Percentiles rank a stretch among this genome's conserved stretches.
Evolutionary conservation across 2,329 filamentous ascomycete genomes (phyloP).

Genomic region (Chrysoporthe austroafricana): DNA sequence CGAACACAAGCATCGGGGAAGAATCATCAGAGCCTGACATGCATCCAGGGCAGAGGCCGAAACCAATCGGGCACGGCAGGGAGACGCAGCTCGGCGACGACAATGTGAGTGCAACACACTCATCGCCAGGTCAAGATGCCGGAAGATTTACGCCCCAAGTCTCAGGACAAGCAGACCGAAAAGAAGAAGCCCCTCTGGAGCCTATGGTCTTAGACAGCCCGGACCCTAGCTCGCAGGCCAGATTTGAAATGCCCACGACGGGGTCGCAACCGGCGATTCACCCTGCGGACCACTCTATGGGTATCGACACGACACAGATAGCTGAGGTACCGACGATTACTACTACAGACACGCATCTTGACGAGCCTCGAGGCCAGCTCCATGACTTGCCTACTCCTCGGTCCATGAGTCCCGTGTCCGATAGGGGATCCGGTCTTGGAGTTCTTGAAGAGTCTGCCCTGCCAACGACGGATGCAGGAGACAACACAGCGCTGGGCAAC

Average conservation of each 20-base stretch:
- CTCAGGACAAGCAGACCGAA: slow-evolving; percentile 30
- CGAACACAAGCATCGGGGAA: slow-evolving; percentile 19
- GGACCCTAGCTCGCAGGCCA: slow-evolving; percentile 38
- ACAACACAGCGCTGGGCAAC: slow-evolving; percentile 20
- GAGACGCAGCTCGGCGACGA: slow-evolving; percentile 27
- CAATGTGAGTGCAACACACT: slow-evolving; percentile 31
- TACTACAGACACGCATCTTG: slow-evolving; percentile 13
- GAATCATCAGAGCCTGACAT: slow-evolving; percentile 24
- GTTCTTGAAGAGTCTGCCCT: slow-evolving; percentile 24
- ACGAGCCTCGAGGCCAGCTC: neutral
- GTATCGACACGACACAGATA: slow-evolving; percentile 1
- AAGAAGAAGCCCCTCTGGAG: slow-evolving; percentile 23
- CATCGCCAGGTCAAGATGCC: slow-evolving; percentile 27
- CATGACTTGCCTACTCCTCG: slow-evolving; percentile 9
- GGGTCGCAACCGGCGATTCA: neutral
- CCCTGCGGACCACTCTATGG: neutral
- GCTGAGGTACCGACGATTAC: slow-evolving; percentile 2
- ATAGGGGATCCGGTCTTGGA: slow-evolving; percentile 17
- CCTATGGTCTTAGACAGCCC: slow-evolving; percentile 34
- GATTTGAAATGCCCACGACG: slow-evolving; percentile 25
- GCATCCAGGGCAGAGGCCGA: slow-evolving; percentile 23
- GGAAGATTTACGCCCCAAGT: slow-evolving; percentile 26
- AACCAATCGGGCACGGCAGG: slow-evolving; percentile 22
- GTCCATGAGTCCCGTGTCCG: slow-evolving; percentile 13
- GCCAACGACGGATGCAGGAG: slow-evolving; percentile 26